Conservation (phyloP, 768 basidiomycete genomes). For the Tricholoma flavovirens region DNA sequence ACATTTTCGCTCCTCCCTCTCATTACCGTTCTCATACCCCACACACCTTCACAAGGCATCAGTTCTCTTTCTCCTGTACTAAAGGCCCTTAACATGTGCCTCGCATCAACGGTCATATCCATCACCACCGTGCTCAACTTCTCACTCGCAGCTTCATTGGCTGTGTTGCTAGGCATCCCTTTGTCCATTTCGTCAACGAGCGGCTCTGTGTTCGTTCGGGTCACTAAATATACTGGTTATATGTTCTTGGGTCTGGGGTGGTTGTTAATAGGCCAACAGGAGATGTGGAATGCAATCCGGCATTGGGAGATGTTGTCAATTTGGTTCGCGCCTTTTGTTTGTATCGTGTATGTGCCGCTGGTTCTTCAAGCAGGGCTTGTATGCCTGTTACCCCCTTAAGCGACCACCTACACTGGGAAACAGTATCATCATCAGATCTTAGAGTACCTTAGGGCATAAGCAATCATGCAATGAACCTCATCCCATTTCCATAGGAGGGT, state of each 20-base stretch:
- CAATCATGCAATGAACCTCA: constrained; percentile 5
- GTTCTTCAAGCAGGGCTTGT: constrained; percentile 66
- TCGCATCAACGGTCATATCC: constrained; percentile 81
- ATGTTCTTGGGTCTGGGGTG: constrained; percentile 50
- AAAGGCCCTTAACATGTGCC: constrained; percentile 72
- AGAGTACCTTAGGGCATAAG: background rate
- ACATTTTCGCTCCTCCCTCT: constrained; percentile 27
- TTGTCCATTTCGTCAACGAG: constrained; percentile 42
- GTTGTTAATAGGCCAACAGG: constrained; percentile 41
- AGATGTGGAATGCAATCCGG: constrained; percentile 52
- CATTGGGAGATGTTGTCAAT: constrained; percentile 75
- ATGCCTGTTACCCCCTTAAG: constrained; percentile 33
- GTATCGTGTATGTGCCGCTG: constrained; percentile 72
- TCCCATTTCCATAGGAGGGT: constrained; percentile 34
- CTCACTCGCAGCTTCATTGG: constrained; percentile 73
- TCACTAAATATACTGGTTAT: constrained; percentile 34
- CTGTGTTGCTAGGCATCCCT: constrained; percentile 59
- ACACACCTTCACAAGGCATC: constrained; percentile 15
- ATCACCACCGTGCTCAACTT: constrained; percentile 89
- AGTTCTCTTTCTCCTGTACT: constrained; percentile 47
- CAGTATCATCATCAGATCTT: constrained; percentile 1
- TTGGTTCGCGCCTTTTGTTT: constrained; percentile 82
- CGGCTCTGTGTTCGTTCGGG: constrained; percentile 15
- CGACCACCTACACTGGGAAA: background rate
- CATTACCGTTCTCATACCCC: constrained; percentile 22